phyloP scores from a whole-genome alignment of 805 yeast genomes.

The Brettanomyces naardenensis region DNA sequence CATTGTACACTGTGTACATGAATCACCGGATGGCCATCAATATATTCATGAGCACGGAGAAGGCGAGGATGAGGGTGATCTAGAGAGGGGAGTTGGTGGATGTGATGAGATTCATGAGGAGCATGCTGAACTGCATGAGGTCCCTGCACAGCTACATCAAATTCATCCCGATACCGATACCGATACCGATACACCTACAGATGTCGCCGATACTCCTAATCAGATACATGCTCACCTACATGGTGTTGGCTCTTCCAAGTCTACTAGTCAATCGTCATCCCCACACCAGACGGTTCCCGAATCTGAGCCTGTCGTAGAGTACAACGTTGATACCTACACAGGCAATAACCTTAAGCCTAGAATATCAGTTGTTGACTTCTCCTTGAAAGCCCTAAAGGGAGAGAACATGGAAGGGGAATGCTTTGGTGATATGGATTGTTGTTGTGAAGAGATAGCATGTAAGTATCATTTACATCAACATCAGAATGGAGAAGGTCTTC shows the following conservation, averaged over 20 bases:
- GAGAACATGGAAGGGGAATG: constrained; percentile 24
- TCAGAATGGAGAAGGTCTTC: constrained; percentile 14
- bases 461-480: constrained; percentile 16
- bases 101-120: not conserved
- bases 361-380: constrained; percentile 23
- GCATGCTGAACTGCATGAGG: not conserved
- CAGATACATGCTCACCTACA: not conserved
- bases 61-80: too few species aligned
- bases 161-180: not conserved
- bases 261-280: not conserved
- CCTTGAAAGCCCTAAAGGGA: constrained; percentile 24
- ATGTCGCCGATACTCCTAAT: not conserved
- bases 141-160: not conserved
- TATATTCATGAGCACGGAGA: constrained; percentile 13
- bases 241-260: too few species aligned
- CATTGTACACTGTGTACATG: constrained; percentile 80
- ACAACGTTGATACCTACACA: not conserved
- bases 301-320: not conserved
- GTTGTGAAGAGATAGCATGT: constrained; percentile 18
- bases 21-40: constrained; percentile 15
- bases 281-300: not conserved
- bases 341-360: not conserved
- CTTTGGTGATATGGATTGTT: constrained; percentile 23
- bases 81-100: too few species aligned
- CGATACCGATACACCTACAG: too few species aligned